phyloP scores from a whole-genome alignment of 225 moss, liverwort and hornwort genomes.

The Rhytidiadelphus loreus region DNA sequence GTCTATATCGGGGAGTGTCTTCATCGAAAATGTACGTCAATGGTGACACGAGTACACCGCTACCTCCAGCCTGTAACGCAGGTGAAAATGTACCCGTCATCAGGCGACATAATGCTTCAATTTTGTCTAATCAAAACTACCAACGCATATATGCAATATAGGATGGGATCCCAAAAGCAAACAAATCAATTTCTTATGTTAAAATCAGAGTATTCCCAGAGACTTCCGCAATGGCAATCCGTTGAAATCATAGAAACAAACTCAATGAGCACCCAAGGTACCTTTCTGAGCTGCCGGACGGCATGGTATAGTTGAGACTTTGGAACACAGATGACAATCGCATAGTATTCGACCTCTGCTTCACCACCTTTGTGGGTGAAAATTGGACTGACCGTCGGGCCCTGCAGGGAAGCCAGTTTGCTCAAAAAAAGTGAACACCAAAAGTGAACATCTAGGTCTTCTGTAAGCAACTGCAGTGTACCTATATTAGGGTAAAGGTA shows the following conservation, averaged over 20 bases:
- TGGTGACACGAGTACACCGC: constrained; percentile 74
- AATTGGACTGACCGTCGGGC: constrained; percentile 67
- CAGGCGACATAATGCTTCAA: not conserved
- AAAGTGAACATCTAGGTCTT: not conserved
- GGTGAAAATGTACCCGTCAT: not conserved
- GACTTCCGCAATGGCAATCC: not conserved
- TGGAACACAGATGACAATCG: constrained; percentile 55
- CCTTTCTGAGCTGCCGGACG: constrained; percentile 63
- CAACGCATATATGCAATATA: not conserved
- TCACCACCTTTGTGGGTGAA: constrained; percentile 10
- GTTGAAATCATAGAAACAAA: not conserved
- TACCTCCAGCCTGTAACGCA: constrained; percentile 46
- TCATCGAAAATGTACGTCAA: constrained; percentile 86
- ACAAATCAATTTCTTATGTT: not conserved
- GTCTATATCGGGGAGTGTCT: constrained; percentile 60
- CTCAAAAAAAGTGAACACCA: not conserved
- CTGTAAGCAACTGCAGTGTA: not conserved
- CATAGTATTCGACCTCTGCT: constrained; percentile 53
- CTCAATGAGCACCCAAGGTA: not conserved
- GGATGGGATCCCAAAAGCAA: not conserved
- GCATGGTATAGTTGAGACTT: constrained; percentile 64
- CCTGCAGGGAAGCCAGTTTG: constrained; percentile 13
- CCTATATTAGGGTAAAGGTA: too few species aligned
- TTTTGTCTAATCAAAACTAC: not conserved
- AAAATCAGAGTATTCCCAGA: not conserved